These are phyloP conservation scores for Phialophora chinensis DNA, from an alignment of 2,329 filamentous ascomycete species.

Conservation along the genomic window DNA sequence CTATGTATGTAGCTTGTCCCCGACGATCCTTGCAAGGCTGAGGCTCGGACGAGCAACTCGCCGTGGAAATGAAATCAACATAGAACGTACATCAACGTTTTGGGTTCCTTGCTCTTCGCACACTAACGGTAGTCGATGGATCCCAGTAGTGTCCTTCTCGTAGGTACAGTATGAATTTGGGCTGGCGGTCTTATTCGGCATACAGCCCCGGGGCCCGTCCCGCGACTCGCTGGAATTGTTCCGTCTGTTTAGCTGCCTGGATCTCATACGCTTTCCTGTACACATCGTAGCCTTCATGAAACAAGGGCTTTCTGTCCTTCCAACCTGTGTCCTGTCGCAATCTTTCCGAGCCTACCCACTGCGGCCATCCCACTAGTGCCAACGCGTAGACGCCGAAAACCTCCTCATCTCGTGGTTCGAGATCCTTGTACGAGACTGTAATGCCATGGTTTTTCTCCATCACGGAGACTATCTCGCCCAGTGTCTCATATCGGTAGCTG, in stretches of 20 bases:
- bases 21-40: no score
- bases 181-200: no score
- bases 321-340: constrained; percentile 32
- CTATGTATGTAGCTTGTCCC: no score
- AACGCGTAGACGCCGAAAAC: constrained; percentile 22
- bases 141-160: no score
- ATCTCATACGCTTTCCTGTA: constrained; percentile 34
- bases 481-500: constrained; percentile 52
- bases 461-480: constrained; percentile 48
- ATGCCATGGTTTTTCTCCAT: constrained; percentile 52
- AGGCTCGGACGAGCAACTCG: no score
- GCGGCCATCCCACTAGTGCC: constrained; percentile 30
- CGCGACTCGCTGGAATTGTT: constrained; percentile 38
- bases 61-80: no score
- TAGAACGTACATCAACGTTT: no score
- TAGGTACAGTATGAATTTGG: no score
- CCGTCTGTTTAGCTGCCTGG: constrained; percentile 14
- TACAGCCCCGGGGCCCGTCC: constrained; percentile 46
- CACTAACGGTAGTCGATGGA: no score
- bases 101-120: no score
- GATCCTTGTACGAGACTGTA: constrained; percentile 42
- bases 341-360: constrained; percentile 36
- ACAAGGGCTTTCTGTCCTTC: constrained; percentile 32
- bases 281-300: constrained; percentile 32
- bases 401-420: constrained; percentile 30